A percentile compares a stretch with the other conserved stretches of the same genome.
These are phyloP conservation scores for Tetrahymena thermophila DNA, from an alignment of 73 alveolate genomes.

Conservation along the genomic window DNA sequence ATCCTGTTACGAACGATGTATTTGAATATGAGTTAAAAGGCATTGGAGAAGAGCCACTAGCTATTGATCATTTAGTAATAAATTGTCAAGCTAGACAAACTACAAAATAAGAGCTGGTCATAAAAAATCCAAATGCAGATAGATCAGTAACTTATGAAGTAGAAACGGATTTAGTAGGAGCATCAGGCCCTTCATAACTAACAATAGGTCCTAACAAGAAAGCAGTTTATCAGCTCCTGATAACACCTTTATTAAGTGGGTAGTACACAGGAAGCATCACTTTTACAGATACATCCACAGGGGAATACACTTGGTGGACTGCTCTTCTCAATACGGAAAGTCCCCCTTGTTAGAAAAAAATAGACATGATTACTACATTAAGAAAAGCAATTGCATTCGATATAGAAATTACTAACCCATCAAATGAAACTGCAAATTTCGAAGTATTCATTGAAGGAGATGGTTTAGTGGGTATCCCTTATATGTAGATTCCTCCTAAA, in stretches of 20 bases:
- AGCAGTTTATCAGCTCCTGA: slow-evolving; percentile 65
- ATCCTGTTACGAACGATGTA: slow-evolving; percentile 80
- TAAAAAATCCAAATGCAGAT: slow-evolving; percentile 57
- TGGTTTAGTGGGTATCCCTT: slow-evolving; percentile 82
- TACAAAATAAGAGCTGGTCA: slow-evolving; percentile 59
- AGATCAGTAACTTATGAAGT: slow-evolving; percentile 75
- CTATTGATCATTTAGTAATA: slow-evolving; percentile 87
- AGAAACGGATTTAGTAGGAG: slow-evolving; percentile 91
- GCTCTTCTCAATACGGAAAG: slow-evolving; percentile 89
- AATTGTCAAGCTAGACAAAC: slow-evolving; percentile 87
- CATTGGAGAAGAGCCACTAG: slow-evolving; percentile 96
- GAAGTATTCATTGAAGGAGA: slow-evolving; percentile 89
- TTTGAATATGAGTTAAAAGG: slow-evolving; percentile 90
- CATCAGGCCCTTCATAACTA: slow-evolving; percentile 64
- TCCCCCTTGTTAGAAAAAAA: slow-evolving; percentile 75
- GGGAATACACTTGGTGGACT: slow-evolving; percentile 93
- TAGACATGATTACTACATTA: slow-evolving; percentile 75
- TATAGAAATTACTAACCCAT: slow-evolving; percentile 84
- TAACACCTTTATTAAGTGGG: slow-evolving; percentile 92
- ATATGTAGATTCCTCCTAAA: slow-evolving; percentile 73
- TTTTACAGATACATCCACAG: slow-evolving; percentile 80
- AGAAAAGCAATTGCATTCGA: slow-evolving; percentile 91
- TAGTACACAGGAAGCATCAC: slow-evolving; percentile 92
- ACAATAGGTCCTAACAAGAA: slow-evolving; percentile 29
- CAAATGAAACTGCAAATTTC: slow-evolving; percentile 76